Evolutionary conservation across 768 basidiomycete species (phyloP).

Genomic region (Boletus barrowsii): DNA sequence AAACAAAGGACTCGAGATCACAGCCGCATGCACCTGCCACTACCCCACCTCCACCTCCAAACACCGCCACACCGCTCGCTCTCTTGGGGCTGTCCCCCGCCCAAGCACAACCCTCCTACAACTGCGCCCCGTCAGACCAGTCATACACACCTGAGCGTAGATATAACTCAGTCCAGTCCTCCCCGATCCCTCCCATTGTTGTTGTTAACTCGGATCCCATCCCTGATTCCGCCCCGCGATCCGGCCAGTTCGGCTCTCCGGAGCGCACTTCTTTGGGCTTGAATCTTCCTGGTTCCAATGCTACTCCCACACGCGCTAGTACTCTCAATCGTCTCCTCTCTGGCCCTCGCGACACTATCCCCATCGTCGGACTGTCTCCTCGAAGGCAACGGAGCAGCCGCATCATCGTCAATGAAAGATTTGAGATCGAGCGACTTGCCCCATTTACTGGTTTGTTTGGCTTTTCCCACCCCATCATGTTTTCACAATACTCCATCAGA

Average conservation of each 20-base stretch:
- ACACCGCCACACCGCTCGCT: conserved; percentile 59
- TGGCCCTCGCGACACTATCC: conserved; percentile 93
- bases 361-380: conserved; percentile 93
- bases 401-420: conserved; percentile 93
- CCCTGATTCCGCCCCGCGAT: conserved; percentile 43
- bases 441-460: conserved; percentile 68
- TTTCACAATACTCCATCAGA: conserved; percentile 45
- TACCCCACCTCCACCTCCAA: conserved; percentile 59
- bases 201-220: conserved; percentile 76
- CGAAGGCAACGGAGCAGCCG: conserved; percentile 97
- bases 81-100: conserved; percentile 35
- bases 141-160: conserved; percentile 58
- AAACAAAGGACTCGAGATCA: conserved; percentile 63
- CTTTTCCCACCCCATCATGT: conserved; percentile 3
- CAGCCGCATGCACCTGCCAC: conserved; percentile 29
- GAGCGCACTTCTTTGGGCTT: conserved; percentile 48
- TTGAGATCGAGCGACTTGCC: conserved; percentile 92
- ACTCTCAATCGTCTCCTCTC: conserved; percentile 73
- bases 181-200: conserved; percentile 76
- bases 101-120: conserved; percentile 39
- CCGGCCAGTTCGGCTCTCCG: conserved; percentile 40
- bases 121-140: conserved; percentile 41
- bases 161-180: conserved; percentile 39
- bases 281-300: conserved; percentile 44
- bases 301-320: conserved; percentile 62